Evolutionary conservation across 768 basidiomycete species (phyloP), one percentile per base, ranked within the genome.

Genomic region (Lactarius tabidus): DNA sequence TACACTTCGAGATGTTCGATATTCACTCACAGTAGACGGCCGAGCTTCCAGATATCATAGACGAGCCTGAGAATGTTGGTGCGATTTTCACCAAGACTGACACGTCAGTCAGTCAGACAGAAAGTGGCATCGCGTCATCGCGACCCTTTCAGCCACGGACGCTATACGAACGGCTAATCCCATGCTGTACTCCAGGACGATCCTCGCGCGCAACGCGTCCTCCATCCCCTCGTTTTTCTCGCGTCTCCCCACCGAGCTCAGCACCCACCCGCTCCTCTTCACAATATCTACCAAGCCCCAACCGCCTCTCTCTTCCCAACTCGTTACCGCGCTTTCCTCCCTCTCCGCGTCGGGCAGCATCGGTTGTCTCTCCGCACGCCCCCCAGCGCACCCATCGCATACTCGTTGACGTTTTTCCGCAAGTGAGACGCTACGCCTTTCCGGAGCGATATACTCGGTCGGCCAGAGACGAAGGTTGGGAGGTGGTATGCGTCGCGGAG

Each of bases 401-500:
- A 87, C 70, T 84, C 87, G 28, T 71, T 90, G 9, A 87, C 85
- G 0, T 71, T 82, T 4, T 83, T 88, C 59, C 79, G 84, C 59
- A 69, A 77, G 2, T 64, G 74, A 0, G 59, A 71, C 9, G 81
- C 80, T 14, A 75, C 78, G 1, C 75, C 81, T 1, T 91, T 91
- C 70, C 79, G 81, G n/a, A 90, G 89, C 12, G 80, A 79, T 1
- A 82, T 91, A 60, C 81, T 82, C 1, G 89, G 90, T 14, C 77
- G 77, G 54, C 74, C 77, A n/a, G 77, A 82, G 18, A 74, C 81
- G 2, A 86, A 88, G 70, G 33, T 33, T 4, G 4, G 33, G 70
- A 79, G 89, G 54, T 87, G 87, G 87, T 86, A 89, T 71, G 80
- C 87, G n/a, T 82, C 83, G 67, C 74, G 82, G 65, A 77, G 80